These are phyloP conservation scores for Zygosaccharomyces sapae DNA, from an alignment of 1,139 yeast species.

Conservation along the genomic window DNA sequence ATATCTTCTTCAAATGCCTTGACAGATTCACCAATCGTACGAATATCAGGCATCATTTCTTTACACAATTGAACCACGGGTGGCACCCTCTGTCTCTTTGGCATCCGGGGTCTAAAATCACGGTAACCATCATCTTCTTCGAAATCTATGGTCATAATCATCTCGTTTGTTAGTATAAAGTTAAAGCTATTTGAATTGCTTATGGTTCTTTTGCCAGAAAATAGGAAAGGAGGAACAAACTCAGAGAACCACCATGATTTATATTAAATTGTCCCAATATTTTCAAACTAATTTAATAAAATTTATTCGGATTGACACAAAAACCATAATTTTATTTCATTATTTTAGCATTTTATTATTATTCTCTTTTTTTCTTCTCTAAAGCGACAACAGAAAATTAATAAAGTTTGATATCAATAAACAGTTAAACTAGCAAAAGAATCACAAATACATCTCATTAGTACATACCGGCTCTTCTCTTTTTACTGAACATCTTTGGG, in stretches of 20 bases:
- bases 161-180: slow-evolving; percentile 12
- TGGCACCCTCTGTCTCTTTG: slow-evolving; percentile 38
- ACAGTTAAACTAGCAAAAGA: neutral
- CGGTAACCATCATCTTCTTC: slow-evolving; percentile 35
- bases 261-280: neutral
- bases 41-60: slow-evolving; percentile 49
- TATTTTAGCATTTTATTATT: neutral
- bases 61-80: slow-evolving; percentile 41
- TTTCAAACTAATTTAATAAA: neutral
- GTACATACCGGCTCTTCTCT: slow-evolving; percentile 32
- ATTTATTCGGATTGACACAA: slow-evolving; percentile 8
- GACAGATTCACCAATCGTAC: slow-evolving; percentile 62
- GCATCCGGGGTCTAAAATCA: slow-evolving; percentile 34
- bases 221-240: neutral
- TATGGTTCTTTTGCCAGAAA: neutral
- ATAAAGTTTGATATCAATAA: neutral
- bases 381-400: neutral
- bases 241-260: neutral
- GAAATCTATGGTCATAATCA: slow-evolving; percentile 27
- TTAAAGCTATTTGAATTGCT: neutral
- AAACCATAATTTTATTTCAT: neutral
- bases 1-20: slow-evolving; percentile 62
- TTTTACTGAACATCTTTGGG: slow-evolving; percentile 28
- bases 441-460: neutral
- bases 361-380: neutral